These are phyloP conservation scores for Backusella parvicylindrica DNA, from an alignment of 192 early-diverging fungal species.

Conservation along the genomic window DNA sequence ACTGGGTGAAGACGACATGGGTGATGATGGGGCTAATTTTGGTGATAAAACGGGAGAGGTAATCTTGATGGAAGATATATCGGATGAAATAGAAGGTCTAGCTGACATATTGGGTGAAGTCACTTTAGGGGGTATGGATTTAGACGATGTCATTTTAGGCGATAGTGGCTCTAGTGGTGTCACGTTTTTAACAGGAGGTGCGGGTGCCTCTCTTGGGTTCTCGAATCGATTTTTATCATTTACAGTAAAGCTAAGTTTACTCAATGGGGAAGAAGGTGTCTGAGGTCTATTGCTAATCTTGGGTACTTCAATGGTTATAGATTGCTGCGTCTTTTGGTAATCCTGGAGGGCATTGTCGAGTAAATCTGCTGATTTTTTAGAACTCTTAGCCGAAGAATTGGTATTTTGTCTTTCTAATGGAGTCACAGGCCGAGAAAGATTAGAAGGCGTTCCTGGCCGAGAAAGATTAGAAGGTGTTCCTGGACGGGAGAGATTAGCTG, in stretches of 20 bases:
- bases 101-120: constrained; percentile 25
- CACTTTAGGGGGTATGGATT: constrained; percentile 14
- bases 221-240: constrained; percentile 23
- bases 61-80: constrained; percentile 6
- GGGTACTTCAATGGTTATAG: background rate
- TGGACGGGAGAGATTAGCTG: background rate
- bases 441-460: background rate
- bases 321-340: background rate
- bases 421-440: background rate
- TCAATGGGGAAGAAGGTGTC: constrained; percentile 7
- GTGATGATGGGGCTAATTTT: background rate
- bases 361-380: background rate
- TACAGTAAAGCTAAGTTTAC: background rate
- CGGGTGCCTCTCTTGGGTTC: constrained; percentile 21
- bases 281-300: background rate
- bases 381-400: background rate
- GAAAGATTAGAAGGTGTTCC: constrained; percentile 2
- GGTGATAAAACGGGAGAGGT: constrained; percentile 19
- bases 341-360: background rate
- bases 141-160: constrained; percentile 4
- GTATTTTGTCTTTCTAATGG: background rate
- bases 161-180: constrained; percentile 15
- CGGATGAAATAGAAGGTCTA: constrained; percentile 13
- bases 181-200: background rate
- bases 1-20: background rate